Conservation (phyloP, 2,329 filamentous ascomycete species). For the Aureobasidium subglaciale region DNA sequence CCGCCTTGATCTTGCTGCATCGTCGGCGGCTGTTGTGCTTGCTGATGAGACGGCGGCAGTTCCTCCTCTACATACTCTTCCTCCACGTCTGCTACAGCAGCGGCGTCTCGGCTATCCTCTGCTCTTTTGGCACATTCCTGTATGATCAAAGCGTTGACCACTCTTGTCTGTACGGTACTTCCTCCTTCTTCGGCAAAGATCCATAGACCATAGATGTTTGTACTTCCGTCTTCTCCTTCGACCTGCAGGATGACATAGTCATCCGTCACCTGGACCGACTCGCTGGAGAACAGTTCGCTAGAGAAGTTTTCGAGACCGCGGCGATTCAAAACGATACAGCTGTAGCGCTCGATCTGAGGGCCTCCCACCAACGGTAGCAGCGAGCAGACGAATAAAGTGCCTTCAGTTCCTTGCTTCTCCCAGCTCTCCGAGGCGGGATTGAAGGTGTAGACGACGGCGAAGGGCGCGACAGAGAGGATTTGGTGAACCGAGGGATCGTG, state of each 20-base stretch:
- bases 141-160: constrained; percentile 48
- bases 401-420: constrained; percentile 82
- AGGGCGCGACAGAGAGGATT: constrained; percentile 75
- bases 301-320: constrained; percentile 43
- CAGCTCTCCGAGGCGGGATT: constrained; percentile 57
- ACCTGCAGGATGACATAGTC: constrained; percentile 55
- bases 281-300: constrained; percentile 35
- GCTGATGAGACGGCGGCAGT: constrained; percentile 3
- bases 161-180: constrained; percentile 44
- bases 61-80: constrained; percentile 17
- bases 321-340: constrained; percentile 41
- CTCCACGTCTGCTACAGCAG: constrained; percentile 29
- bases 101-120: constrained; percentile 41
- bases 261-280: constrained; percentile 43
- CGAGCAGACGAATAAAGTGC: constrained; percentile 81
- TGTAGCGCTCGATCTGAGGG: constrained; percentile 32
- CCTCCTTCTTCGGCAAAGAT: constrained; percentile 55
- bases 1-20: constrained; percentile 14
- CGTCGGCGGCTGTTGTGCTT: constrained; percentile 19
- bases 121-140: constrained; percentile 48
- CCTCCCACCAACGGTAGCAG: constrained; percentile 33
- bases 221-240: constrained; percentile 28
- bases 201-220: constrained; percentile 54
- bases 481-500: constrained; percentile 67
- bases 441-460: constrained; percentile 81